Conservation (phyloP, 768 basidiomycete species). For the Boletellus sp. region DNA sequence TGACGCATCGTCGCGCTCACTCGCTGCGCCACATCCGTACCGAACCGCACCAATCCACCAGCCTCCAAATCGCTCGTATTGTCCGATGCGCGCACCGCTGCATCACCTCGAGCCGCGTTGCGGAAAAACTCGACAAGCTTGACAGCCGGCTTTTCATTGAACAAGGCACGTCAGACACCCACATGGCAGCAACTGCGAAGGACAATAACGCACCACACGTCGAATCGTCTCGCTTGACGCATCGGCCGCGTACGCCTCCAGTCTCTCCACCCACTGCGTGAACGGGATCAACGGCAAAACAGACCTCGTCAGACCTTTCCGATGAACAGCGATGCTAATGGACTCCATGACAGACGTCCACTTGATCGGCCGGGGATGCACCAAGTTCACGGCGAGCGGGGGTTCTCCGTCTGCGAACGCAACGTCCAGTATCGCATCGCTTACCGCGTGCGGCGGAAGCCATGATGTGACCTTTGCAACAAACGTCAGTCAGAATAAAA, state of each 20-base stretch:
- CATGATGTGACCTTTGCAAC: conserved; percentile 24
- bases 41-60: conserved; percentile 14
- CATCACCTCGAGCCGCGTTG: conserved; percentile 17
- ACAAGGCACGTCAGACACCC: no score
- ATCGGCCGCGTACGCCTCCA: conserved; percentile 13
- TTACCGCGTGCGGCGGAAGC: conserved; percentile 30
- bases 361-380: conserved; percentile 31
- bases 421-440: conserved; percentile 26
- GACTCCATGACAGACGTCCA: conserved; percentile 24
- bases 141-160: conserved; percentile 29
- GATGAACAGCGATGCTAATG: conserved; percentile 18
- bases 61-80: not conserved
- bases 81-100: not conserved
- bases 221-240: conserved; percentile 23
- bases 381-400: conserved; percentile 28
- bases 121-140: conserved; percentile 31
- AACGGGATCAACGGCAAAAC: conserved; percentile 32
- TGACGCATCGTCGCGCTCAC: conserved; percentile 35
- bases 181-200: no score
- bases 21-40: conserved; percentile 25
- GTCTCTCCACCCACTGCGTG: conserved; percentile 24
- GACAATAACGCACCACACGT: conserved; percentile 25
- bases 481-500: not conserved
- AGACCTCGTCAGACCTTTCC: conserved; percentile 1
- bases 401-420: conserved; percentile 20